Evolutionary conservation across 2,329 filamentous ascomycete species (phyloP), one percentile per base, ranked within the genome.

Genomic region (Tetracladium maxilliforme): DNA sequence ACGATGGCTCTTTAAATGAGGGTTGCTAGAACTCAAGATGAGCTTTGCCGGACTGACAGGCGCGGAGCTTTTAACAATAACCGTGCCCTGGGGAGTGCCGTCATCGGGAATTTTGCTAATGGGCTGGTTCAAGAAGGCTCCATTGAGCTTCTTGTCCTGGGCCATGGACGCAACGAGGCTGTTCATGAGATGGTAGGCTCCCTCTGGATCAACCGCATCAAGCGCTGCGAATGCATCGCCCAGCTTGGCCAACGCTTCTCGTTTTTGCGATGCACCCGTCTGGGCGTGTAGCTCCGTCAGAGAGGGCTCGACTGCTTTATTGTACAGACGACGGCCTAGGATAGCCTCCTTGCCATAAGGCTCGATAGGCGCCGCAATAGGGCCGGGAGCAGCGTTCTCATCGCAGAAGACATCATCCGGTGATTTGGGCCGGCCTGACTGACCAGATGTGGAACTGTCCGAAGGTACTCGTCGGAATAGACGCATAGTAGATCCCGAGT

Each of bases 391-490:
- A 15, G 62, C 54, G 40, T 83, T 83, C 45, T 84, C 78, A 36
- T 78, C 64, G 31, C 52, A 36, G 21, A 23, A 8, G 21, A 23
- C 13, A 20, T 7, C 13, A 56, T 23, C 21, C 8, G 21, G 21
- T 8, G 21, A 9, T 9, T 9, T 14, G n/a, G n/a, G n/a, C n/a
- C n/a, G n/a, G n/a, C n/a, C n/a, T n/a, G n/a, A n/a, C n/a, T n/a
- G n/a, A n/a, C n/a, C n/a, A 12, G 10, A 28, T 25, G 19, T 41
- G 13, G 60, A 70, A 38, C 62, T 59, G 39, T 82, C 79, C 0
- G 86, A 90, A n/a, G n/a, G n/a, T 1, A 92, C 83, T 14, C 87
- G 72, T 34, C 82, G 80, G 58, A 94, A 95, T 26, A 92, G 75
- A 27, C 86, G 76, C 36, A 92, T 82, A 10, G 86, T 93, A 2